Evolutionary conservation across 495 filamentous ascomycete genomes (phyloP).

Genomic region (Terfezia claveryi): DNA sequence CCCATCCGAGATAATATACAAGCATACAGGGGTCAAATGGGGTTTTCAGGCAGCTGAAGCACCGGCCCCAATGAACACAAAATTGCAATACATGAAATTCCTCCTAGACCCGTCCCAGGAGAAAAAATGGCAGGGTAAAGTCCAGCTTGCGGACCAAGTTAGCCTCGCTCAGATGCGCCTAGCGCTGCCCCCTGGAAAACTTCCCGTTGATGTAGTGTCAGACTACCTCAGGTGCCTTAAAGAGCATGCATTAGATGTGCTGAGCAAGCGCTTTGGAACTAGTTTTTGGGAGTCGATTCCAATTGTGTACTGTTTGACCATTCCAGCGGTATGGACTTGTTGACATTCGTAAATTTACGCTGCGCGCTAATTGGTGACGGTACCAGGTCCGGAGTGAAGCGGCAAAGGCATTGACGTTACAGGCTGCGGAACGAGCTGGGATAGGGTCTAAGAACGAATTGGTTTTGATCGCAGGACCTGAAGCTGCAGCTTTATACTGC

Average conservation of each 20-base stretch:
- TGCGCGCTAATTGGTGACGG: neutral
- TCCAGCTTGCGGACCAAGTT: no score
- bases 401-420: slow-evolving; percentile 27
- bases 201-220: slow-evolving; percentile 18
- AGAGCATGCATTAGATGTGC: slow-evolving; percentile 21
- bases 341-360: neutral
- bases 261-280: slow-evolving; percentile 22
- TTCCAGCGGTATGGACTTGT: slow-evolving; percentile 24
- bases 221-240: slow-evolving; percentile 28
- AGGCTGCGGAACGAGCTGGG: slow-evolving; percentile 28
- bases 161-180: no score
- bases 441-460: slow-evolving; percentile 27
- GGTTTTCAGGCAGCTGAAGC: no score
- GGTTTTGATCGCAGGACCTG: slow-evolving; percentile 37
- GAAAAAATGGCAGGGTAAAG: no score
- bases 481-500: slow-evolving; percentile 8
- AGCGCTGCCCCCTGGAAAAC: neutral
- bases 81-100: no score
- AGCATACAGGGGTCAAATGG: no score
- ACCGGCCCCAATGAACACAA: no score
- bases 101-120: no score
- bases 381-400: slow-evolving; percentile 28
- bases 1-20: no score
- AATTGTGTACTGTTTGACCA: slow-evolving; percentile 27
- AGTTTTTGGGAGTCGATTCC: slow-evolving; percentile 13